Base-by-base conservation (phyloP, 208 protist species). In the Trypanosomatidae sp. region DNA sequence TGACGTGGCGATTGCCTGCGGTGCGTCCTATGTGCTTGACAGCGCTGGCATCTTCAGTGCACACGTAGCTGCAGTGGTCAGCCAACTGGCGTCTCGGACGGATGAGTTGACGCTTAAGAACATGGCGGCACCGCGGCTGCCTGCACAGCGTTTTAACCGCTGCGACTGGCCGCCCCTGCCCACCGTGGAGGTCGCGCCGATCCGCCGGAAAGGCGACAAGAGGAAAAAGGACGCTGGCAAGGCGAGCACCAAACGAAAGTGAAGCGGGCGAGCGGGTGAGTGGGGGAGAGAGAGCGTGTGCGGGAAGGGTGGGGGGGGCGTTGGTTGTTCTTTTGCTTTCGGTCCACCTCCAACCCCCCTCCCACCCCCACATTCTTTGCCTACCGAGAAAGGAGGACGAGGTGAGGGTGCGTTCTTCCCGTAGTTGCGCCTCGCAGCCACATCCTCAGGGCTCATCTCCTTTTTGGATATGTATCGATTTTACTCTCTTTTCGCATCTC, bases 201-300 rank as follows among this genome's bases (percentile, higher is more conserved):
- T 96, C 28, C 89, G 90, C 36, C 87, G 87, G 25, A 85, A 85
- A 55, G 71, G 73, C 33, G 91, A 96, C 64, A 94, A 91, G 73
- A 92, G 90, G 60, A 92, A 91, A 77, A 87, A 80, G 39, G 75
- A 80, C 3, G n/a, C 39, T 5, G 62, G 64, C 0, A 80, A 75
- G 64, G 36, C 62, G 1, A 68, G 39, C 69, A 39, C 9, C 9
- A 80, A 67, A 39, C 71, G 66, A 36, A 80, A 71, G 39, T 74
- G 36, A 41, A 17, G 12, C 47, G 8, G 15, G 44, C 33, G 62
- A 39, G 30, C 30, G n/a, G 44, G 10, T 17, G 41, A 8, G 64
- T 10, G 13, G 12, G 10, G n/a, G 15, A 41, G 8, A 44, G 19
- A 39, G 36, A 39, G 36, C 36, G 36, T 39, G 36, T 39, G 64